Conservation (phyloP, 2,329 filamentous ascomycete species). For the Fusarium guadeloupense region DNA sequence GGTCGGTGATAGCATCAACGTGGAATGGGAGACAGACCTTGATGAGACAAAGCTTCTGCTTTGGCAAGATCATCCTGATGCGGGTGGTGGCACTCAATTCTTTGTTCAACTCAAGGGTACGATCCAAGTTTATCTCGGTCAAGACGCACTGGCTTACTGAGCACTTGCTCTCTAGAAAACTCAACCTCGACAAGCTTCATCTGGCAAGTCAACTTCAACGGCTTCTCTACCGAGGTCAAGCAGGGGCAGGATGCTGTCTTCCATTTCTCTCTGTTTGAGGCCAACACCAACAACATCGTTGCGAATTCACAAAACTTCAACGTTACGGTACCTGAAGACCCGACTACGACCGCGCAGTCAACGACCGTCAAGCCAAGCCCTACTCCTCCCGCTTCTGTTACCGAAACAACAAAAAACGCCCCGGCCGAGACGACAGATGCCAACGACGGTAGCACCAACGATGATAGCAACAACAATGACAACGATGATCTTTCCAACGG, state of each 20-base stretch:
- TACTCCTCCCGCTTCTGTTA: not conserved
- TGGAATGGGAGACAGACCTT: conserved; percentile 38
- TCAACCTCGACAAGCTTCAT: conserved; percentile 32
- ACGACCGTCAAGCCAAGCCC: conserved; percentile 4
- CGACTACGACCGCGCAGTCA: conserved; percentile 2
- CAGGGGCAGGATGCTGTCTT: conserved; percentile 30
- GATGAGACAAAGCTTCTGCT: conserved; percentile 30
- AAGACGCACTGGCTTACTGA: not conserved
- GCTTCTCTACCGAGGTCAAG: conserved; percentile 14
- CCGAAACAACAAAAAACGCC: conserved; percentile 2
- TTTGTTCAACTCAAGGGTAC: conserved; percentile 6
- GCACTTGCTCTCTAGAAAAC: conserved; percentile 20
- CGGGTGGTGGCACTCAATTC: conserved; percentile 9
- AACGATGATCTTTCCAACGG: conserved; percentile 28
- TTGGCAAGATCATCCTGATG: conserved; percentile 38
- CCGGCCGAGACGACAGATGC: not conserved
- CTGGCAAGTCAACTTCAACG: conserved; percentile 31
- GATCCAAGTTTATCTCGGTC: not conserved
- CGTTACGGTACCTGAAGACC: conserved; percentile 20
- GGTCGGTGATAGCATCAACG: conserved; percentile 34
- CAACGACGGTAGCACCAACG: not conserved
- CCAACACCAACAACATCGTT: conserved; percentile 16
- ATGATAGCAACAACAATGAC: not conserved
- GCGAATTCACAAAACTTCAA: conserved; percentile 36
- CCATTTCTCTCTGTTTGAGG: conserved; percentile 27